phyloP scores from a whole-genome alignment of 2,329 filamentous ascomycete species.

The Capronia epimyces region DNA sequence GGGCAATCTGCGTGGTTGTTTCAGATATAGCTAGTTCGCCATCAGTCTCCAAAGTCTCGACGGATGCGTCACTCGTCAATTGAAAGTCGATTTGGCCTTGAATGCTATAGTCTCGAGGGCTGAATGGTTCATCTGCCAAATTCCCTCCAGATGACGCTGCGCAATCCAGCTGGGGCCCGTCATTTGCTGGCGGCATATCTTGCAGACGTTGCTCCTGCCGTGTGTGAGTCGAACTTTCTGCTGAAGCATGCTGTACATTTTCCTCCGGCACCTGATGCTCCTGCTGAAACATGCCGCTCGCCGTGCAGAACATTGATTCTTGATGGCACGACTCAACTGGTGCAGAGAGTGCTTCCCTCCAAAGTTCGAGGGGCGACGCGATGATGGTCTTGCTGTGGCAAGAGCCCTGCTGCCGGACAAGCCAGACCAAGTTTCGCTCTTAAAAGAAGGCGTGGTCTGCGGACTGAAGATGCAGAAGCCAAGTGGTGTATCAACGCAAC shows the following conservation, averaged over 20 bases:
- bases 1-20: conserved; percentile 4
- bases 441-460: not conserved
- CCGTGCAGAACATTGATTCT: not conserved
- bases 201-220: not conserved
- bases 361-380: not conserved
- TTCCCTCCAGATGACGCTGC: not conserved
- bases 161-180: too few species aligned
- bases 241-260: not conserved
- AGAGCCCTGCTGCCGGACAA: not conserved
- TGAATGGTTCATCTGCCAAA: not conserved
- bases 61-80: not conserved
- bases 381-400: not conserved
- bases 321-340: not conserved
- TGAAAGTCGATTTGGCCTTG: not conserved
- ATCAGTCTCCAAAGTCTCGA: not conserved
- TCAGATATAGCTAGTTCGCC: not conserved
- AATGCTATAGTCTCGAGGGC: not conserved
- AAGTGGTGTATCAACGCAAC: not conserved
- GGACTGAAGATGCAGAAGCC: not conserved
- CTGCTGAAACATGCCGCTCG: not conserved
- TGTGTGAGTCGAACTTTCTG: not conserved
- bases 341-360: too few species aligned
- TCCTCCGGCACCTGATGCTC: not conserved
- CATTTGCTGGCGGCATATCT: not conserved
- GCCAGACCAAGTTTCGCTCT: not conserved